Evolutionary conservation across 352 stramenopile species (phyloP), one percentile per base, ranked within the genome.

Genomic region (Thraustotheca clavata): DNA sequence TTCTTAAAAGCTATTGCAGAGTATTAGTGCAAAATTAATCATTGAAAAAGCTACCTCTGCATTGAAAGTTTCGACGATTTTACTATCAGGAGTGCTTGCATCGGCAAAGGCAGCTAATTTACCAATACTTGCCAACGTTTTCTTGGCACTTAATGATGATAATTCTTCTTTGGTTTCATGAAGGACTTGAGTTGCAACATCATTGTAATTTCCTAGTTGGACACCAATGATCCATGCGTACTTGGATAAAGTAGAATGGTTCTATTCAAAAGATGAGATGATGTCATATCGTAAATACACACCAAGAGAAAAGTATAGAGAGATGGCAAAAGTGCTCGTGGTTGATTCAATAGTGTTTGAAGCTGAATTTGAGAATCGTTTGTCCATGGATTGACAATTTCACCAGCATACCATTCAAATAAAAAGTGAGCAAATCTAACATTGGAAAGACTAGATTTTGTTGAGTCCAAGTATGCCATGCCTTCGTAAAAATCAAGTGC

Each of bases 121-220:
- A 0, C 81, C 78, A 60, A 92, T 83, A 35, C 85, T 92, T 12
- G 74, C 69, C 68, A 94, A 77, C 3, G 80, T 94, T 59, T 92
- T 91, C 32, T 84, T 76, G 60, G 76, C 78, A 8, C 73, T 31
- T 5, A 92, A 72, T 18, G 73, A 90, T 9, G 49, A 38, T n/a
- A 73, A 66, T 49, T 92, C 83, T 2, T 49, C 41, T 27, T 74
- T 68, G 0, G 79, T 77, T 62, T 94, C 76, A 31, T 69, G 70
- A 0, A 92, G 70, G n/a, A 81, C 67, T 40, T 86, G 61, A 6
- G 71, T 70, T n/a, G 76, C 73, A 14, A 75, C 71, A 43, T 88
- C 69, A 48, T 88, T 75, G 62, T 82, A 91, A 35, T 81, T 73
- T 33, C 89, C 78, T 7, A 79, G 74, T 1, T 79, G 73, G n/a